Conservation (phyloP, 305 asterid genomes). For the Stenogyne calaminthoides region DNA sequence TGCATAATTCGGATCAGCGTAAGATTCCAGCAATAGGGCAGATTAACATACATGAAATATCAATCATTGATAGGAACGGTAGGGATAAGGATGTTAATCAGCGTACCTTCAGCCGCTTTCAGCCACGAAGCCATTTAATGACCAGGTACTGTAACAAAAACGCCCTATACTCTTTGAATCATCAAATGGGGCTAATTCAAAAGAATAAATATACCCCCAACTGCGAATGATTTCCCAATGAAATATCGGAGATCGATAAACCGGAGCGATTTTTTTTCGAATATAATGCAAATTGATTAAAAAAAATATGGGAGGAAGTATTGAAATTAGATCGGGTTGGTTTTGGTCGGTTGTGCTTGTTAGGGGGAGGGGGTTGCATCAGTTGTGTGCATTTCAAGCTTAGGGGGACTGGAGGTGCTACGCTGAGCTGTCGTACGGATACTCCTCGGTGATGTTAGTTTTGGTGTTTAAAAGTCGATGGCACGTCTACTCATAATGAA, state of each 20-base stretch:
- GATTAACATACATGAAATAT: slow-evolving; percentile 11
- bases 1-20: slow-evolving; percentile 31
- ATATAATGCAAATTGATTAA: background rate
- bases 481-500: too few species aligned
- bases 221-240: slow-evolving; percentile 11
- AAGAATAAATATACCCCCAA: background rate
- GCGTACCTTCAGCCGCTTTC: slow-evolving; percentile 95
- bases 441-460: background rate
- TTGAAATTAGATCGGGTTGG: slow-evolving; percentile 28
- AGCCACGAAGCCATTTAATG: slow-evolving; percentile 85
- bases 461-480: too few species aligned
- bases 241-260: slow-evolving; percentile 16
- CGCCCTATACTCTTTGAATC: slow-evolving; percentile 32
- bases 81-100: background rate
- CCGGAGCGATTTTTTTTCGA: slow-evolving; percentile 6
- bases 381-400: slow-evolving; percentile 32
- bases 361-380: background rate
- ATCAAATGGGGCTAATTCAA: slow-evolving; percentile 28
- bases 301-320: slow-evolving; percentile 16
- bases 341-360: slow-evolving; percentile 30
- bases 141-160: slow-evolving; percentile 31
- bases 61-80: slow-evolving; percentile 2
- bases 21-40: slow-evolving; percentile 30
- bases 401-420: background rate
- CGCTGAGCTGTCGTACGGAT: slow-evolving; percentile 25